Evolutionary conservation across 352 stramenopile species (phyloP), one percentile per base, ranked within the genome.

Genomic region (Phytophthora pseudosyringae): DNA sequence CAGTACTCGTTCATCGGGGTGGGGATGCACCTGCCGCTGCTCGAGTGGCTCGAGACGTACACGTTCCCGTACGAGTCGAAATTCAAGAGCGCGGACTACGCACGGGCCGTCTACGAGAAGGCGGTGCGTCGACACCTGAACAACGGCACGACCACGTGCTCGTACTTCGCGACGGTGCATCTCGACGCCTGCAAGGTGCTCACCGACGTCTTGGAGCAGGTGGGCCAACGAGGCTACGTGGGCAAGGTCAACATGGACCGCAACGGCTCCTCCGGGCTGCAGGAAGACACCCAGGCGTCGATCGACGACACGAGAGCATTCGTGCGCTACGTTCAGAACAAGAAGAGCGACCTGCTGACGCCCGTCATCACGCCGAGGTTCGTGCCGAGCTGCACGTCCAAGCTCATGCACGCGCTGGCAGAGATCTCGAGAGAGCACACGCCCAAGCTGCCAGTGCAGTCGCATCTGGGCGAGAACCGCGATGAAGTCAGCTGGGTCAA

Each of bases 191-290:
- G 75, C 66, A 97, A 98, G 71, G 70, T 90, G n/a, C 86, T 99
- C 11, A 75, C 86, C 0, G 91, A 98, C 69, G 78, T 98, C 9
- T 68, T 96, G 41, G 60, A 88, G 16, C 64, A 84, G n/a, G 56
- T 81, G 5, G 94, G 94, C 2, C 94, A 98, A 69, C 83, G 96
- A 16, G 95, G 86, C 0, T 94, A 91, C 72, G 75, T 98, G 8
- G 95, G 94, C 36, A 99, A 99, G 67, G 95, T 99, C 64, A 97
- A 94, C 68, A 98, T 99, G 96, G 96, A 99, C 75, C 89, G 93
- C 49, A 98, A 98, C 65, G 78, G 68, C 33, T 86, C 90, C 21
- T 69, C 82, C 3, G 76, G 83, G 31, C 88, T 98, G 58, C 71
- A 78, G 10, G 95, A 99, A 60, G 82, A 91, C 32, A 98, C 91